Evolutionary conservation across 2,329 filamentous ascomycete genomes (phyloP), one percentile per base, ranked within the genome.

Genomic region (Gnomoniopsis sp.): DNA sequence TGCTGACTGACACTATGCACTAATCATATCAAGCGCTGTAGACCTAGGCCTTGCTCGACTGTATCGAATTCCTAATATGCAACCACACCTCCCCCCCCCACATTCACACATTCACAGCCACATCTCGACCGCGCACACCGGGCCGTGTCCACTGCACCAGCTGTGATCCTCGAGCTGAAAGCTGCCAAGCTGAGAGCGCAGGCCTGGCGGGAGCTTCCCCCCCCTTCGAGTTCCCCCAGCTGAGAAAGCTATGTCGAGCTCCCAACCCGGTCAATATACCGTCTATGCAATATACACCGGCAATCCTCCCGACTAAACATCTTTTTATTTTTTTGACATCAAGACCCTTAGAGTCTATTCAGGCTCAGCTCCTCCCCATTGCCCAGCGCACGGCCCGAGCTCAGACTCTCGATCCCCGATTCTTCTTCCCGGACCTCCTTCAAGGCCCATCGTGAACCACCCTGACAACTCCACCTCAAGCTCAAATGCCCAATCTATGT

Each of bases 201-300:
- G 17, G 36, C 36, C 3, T 41, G 8, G 36, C 36, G 14, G 36
- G 51, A 50, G 46, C 50, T 54, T 33, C 17, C 43, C 46, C 33
- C 36, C 41, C 38, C n/a, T 19, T 11, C 8, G 44, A 11, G 19
- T 47, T 43, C 47, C 17, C 15, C 36, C n/a, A 50, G 47, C 54
- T 50, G 36, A 38, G 15, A 26, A 17, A 56, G 47, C 54, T 56
- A 36, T 49, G 46, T 51, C 41, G 52, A 59, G 57, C 57, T 55
- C 57, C 38, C 57, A 49, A 53, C 57, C 57, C 36, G 41, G 51
- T 49, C 51, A 4, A 2, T 46, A 22, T 46, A 19, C 43, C 7
- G 3, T 46, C 17, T 22, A 46, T 11, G 14, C 43, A 19, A 19
- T 46, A n/a, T 46, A 22, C 2, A 38, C 38, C 14, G 38, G 43